Percentiles rank a stretch among this genome's conserved stretches.
Evolutionary conservation across 1,139 yeast genomes (phyloP).

Genomic region (Candida sp.): DNA sequence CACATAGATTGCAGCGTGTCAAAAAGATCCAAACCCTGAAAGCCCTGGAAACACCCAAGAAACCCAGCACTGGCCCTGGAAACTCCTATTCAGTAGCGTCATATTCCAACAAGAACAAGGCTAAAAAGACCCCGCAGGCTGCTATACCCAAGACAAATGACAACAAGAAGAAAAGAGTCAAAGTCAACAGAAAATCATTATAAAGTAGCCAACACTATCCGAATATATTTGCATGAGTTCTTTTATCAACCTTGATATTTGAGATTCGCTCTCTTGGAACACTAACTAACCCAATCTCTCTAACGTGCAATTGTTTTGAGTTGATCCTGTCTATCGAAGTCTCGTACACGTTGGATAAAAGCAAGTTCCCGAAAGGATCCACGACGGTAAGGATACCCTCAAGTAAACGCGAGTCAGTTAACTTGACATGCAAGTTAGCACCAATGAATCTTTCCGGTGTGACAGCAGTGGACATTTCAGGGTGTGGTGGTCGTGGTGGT

Average conservation of each 20-base stretch:
- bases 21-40: constrained; percentile 1
- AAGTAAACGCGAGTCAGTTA: constrained; percentile 35
- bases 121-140: not conserved
- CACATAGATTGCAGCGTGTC: constrained; percentile 4
- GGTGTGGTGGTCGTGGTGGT: too few species aligned
- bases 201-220: constrained; percentile 2
- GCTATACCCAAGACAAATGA: not conserved
- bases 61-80: not conserved
- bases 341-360: constrained; percentile 41
- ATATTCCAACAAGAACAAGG: not conserved
- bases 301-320: constrained; percentile 23
- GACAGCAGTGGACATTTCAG: not conserved
- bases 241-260: constrained; percentile 28
- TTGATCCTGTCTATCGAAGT: constrained; percentile 32
- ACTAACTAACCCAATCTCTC: constrained; percentile 52
- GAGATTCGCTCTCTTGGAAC: constrained; percentile 39
- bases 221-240: constrained; percentile 19
- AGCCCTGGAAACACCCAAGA: not conserved
- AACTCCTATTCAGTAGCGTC: not conserved
- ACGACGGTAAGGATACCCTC: constrained; percentile 47
- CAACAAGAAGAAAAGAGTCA: constrained; percentile 1
- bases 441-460: constrained; percentile 38
- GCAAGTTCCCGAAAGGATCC: constrained; percentile 51
- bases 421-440: constrained; percentile 27
- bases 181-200: constrained; percentile 1